A percentile compares a stretch with the other conserved stretches of the same genome.
phyloP scores from a whole-genome alignment of 192 early-diverging fungal species.

The Phycomyces blakesleeanus region DNA sequence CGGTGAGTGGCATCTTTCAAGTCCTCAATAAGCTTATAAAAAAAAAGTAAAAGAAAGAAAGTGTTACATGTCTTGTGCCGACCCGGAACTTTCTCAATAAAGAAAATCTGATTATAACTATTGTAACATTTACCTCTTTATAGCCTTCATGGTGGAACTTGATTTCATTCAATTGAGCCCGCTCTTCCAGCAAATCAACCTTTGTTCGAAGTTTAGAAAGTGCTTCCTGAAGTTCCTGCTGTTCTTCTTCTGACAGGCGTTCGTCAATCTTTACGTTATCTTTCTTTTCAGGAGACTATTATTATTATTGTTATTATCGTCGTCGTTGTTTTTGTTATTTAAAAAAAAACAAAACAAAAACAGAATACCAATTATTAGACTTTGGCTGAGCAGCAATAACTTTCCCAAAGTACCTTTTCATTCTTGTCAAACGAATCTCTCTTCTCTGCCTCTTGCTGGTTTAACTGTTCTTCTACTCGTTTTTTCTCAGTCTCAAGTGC shows the following conservation, averaged over 20 bases:
- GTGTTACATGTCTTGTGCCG: background rate
- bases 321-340: too few relatives aligned
- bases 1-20: constrained; percentile 41
- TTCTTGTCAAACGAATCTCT: background rate
- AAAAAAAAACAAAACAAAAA: too few relatives aligned
- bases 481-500: constrained; percentile 16
- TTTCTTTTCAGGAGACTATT: too few relatives aligned
- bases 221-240: constrained; percentile 49
- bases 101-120: background rate
- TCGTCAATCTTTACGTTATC: constrained; percentile 37
- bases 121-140: constrained; percentile 43
- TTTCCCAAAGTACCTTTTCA: too few relatives aligned
- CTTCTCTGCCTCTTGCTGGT: background rate
- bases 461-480: constrained; percentile 8
- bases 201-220: constrained; percentile 45
- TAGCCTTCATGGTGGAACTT: constrained; percentile 55
- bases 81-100: background rate
- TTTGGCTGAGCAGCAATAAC: too few relatives aligned
- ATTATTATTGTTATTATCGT: too few relatives aligned
- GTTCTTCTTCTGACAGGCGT: constrained; percentile 46
- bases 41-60: background rate
- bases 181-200: constrained; percentile 52
- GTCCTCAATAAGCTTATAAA: constrained; percentile 44
- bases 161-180: constrained; percentile 50
- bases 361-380: background rate